Base-by-base conservation (phyloP, 345 rosid genomes). In the Cardiospermum halicacabum region DNA sequence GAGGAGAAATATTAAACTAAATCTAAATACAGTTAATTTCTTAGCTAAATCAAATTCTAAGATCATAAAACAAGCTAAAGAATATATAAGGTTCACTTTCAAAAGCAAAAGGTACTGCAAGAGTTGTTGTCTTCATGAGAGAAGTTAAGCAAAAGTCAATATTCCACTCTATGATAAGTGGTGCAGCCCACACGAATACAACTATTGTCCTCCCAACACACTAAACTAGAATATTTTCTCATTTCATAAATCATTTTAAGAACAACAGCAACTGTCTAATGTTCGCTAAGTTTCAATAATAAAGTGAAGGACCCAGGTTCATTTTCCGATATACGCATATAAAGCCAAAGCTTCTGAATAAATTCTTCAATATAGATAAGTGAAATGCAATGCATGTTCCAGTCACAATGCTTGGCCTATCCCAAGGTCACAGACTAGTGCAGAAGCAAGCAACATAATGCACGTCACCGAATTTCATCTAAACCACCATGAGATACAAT, bases 351-450 rank as follows among this genome's bases (percentile, higher is more conserved):
- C 21, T 63, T 32, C 45, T 31, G 15, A 16, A 10, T 34, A 9
- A 62, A 30, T 16, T 5, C 3, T 50, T 15, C 10, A 32, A 22
- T 50, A 31, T 13, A 9, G 0, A n/a, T 31, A 22, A 48, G 15
- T 12, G 19, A 34, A 19, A 30, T 19, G 32, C 31, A 62, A 32
- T 21, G 49, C 7, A 24, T 49, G 31, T 13, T 2, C 16, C 13
- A 7, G 48, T 36, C 27, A 64, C 39, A 39, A 64, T 18, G 34
- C 7, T 53, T 16, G 51, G 53, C 68, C 68, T 36, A 7, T 36
- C 39, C 50, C 49, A 64, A n/a, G 2, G 9, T n/a, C 22, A 49
- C 3, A 39, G 57, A 7, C 24, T 7, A 60, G 12, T 21, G 63
- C 56, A 13, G 56, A 30, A 12, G 27, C 9, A 12, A 12, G 25